phyloP scores from a whole-genome alignment of 2,329 filamentous ascomycete genomes.

The Bipolaris sorokiniana region DNA sequence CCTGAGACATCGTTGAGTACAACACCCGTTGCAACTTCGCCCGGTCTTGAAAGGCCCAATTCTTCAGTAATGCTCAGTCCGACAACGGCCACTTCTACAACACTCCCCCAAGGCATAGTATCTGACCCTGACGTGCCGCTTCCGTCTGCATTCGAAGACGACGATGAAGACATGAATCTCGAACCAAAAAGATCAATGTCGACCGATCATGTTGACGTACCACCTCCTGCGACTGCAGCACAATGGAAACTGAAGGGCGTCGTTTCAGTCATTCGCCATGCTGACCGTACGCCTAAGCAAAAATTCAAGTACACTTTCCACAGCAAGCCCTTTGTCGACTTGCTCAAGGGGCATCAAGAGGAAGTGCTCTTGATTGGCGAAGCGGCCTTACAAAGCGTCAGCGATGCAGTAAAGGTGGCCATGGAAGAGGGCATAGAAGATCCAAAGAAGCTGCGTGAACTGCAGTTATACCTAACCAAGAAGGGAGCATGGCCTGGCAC shows the following conservation, averaged over 20 bases:
- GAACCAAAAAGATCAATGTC: slow-evolving; percentile 38
- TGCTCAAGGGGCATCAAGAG: slow-evolving; percentile 93
- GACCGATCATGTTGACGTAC: slow-evolving; percentile 47
- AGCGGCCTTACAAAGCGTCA: slow-evolving; percentile 84
- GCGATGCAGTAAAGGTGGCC: slow-evolving; percentile 83
- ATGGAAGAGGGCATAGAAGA: slow-evolving; percentile 83
- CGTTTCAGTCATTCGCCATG: slow-evolving; percentile 94
- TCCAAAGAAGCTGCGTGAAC: slow-evolving; percentile 78
- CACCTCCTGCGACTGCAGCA: slow-evolving; percentile 72
- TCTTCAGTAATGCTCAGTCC: slow-evolving; percentile 27
- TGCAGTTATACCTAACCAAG: slow-evolving; percentile 86
- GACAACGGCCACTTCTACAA: slow-evolving; percentile 14
- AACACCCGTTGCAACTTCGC: slow-evolving; percentile 53
- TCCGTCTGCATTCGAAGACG: slow-evolving; percentile 35
- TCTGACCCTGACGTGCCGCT: slow-evolving; percentile 45
- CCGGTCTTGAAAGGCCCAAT: slow-evolving; percentile 50
- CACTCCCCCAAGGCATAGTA: slow-evolving; percentile 25
- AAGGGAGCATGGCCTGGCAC: slow-evolving; percentile 95
- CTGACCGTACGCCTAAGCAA: slow-evolving; percentile 96
- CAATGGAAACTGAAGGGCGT: slow-evolving; percentile 99
- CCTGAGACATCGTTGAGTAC: slow-evolving; percentile 53
- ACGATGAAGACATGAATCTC: slow-evolving; percentile 26
- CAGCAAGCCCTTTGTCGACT: slow-evolving; percentile 91
- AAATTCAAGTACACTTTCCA: slow-evolving; percentile 99
- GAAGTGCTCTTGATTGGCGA: slow-evolving; percentile 94